Percentiles rank a stretch among this genome's conserved stretches.
These are phyloP conservation scores for Colletotrichum orchidophilum DNA, from an alignment of 2,329 filamentous ascomycete species.

Conservation along the genomic window DNA sequence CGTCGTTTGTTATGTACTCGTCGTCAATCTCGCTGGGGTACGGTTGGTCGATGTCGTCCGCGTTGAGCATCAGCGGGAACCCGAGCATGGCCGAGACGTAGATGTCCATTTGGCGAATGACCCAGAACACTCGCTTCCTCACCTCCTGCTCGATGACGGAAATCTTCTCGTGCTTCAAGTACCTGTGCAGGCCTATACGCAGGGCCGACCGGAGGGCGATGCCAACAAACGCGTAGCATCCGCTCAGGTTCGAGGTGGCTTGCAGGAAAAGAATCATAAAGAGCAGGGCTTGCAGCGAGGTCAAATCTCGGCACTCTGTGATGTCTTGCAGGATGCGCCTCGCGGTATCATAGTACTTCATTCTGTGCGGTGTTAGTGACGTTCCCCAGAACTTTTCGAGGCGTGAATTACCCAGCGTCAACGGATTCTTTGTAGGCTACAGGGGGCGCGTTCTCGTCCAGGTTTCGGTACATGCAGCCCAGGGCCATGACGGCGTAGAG, in stretches of 20 bases:
- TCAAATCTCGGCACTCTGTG: constrained; percentile 77
- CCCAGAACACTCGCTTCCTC: constrained; percentile 72
- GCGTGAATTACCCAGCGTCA: constrained; percentile 66
- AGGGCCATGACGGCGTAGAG: constrained; percentile 77
- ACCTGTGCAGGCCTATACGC: constrained; percentile 80
- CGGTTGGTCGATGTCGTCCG: constrained; percentile 74
- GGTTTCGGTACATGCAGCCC: constrained; percentile 75
- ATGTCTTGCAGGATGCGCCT: constrained; percentile 72
- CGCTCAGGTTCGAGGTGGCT: constrained; percentile 79
- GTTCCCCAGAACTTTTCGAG: neutral
- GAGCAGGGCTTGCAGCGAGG: constrained; percentile 77
- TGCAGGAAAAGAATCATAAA: constrained; percentile 87
- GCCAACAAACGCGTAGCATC: constrained; percentile 83
- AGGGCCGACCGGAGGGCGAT: constrained; percentile 81
- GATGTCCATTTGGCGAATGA: constrained; percentile 75
- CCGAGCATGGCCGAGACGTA: constrained; percentile 75
- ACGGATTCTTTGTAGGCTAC: constrained; percentile 60
- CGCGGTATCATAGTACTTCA: constrained; percentile 78
- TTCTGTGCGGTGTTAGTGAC: constrained; percentile 54
- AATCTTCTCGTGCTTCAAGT: constrained; percentile 71
- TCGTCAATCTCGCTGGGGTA: constrained; percentile 73
- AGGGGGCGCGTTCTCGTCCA: constrained; percentile 61
- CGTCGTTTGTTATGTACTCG: constrained; percentile 70
- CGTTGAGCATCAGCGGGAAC: constrained; percentile 70
- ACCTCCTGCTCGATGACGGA: constrained; percentile 71